A percentile compares a stretch with the other conserved stretches of the same genome.
These are phyloP conservation scores for Penicillium simplicissimum DNA, from an alignment of 495 filamentous ascomycete genomes.

Conservation along the genomic window DNA sequence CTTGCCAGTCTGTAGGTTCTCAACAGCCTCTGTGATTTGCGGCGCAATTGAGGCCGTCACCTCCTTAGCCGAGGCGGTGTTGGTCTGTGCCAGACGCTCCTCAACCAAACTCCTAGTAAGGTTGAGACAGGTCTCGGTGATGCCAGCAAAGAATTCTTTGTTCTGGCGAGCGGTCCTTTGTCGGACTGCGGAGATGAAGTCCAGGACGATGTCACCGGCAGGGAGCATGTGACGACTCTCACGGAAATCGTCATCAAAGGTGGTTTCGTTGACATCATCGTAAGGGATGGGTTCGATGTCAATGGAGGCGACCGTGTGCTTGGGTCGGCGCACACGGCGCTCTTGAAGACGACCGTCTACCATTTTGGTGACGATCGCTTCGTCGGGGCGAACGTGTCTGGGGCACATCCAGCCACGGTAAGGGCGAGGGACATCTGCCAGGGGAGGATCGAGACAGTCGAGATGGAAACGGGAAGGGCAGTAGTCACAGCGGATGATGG, in stretches of 20 bases:
- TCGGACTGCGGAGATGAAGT: conserved; percentile 26
- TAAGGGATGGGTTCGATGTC: conserved; percentile 17
- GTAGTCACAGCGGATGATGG: conserved; percentile 78
- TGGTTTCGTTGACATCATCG: conserved; percentile 16
- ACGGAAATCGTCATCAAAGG: conserved; percentile 27
- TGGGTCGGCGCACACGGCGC: conserved; percentile 57
- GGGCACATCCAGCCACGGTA: conserved; percentile 84
- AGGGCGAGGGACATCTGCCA: conserved; percentile 69
- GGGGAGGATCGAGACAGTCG: conserved; percentile 84
- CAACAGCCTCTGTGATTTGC: conserved; percentile 3
- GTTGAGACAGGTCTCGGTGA: conserved; percentile 14
- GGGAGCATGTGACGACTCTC: conserved; percentile 16
- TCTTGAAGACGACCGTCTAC: conserved; percentile 49
- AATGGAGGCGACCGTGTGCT: conserved; percentile 18
- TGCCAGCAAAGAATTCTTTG: neutral
- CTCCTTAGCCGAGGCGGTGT: neutral
- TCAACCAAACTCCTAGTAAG: conserved; percentile 9
- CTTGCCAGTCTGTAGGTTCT: conserved; percentile 6
- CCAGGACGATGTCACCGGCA: conserved; percentile 23
- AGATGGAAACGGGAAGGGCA: conserved; percentile 84
- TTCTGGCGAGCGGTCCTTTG: conserved; percentile 7
- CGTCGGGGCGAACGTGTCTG: conserved; percentile 70
- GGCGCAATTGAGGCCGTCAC: conserved; percentile 4
- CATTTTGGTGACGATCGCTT: conserved; percentile 41
- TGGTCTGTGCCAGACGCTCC: conserved; percentile 9